Conservation (phyloP, 139 green algal genomes). For the Penium margaritaceum region DNA sequence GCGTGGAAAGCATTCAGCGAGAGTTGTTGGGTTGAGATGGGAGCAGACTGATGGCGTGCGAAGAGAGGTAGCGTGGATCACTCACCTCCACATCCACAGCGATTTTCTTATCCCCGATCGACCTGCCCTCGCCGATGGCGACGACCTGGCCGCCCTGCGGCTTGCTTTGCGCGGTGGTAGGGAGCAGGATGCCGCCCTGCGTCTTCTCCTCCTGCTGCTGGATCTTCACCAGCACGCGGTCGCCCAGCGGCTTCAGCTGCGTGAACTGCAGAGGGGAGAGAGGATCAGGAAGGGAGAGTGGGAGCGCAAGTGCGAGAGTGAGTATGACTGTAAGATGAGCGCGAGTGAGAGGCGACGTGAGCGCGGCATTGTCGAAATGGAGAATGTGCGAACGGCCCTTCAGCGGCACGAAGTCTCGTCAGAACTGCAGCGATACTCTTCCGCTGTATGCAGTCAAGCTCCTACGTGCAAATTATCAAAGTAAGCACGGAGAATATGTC, state of each 20-base stretch:
- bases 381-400: not conserved
- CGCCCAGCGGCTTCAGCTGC: slow-evolving; percentile 73
- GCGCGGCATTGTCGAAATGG: not conserved
- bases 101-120: slow-evolving; percentile 42
- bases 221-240: slow-evolving; percentile 82
- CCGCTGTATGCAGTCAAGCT: not conserved
- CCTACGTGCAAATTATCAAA: no score
- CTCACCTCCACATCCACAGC: slow-evolving; percentile 11
- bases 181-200: slow-evolving; percentile 80
- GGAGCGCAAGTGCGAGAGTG: not conserved
- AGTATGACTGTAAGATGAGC: no score
- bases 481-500: not conserved
- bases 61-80: no score
- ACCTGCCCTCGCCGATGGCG: slow-evolving; percentile 34
- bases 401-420: not conserved
- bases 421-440: not conserved
- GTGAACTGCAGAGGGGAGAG: slow-evolving; percentile 59
- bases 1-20: no score
- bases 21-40: no score
- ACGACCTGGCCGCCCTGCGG: slow-evolving; percentile 68
- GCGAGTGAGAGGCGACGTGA: not conserved
- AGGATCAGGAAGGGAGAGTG: not conserved
- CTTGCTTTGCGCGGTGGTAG: slow-evolving; percentile 64
- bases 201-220: slow-evolving; percentile 71
- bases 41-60: no score